These are phyloP conservation scores for Helianthus tuberosus DNA, from an alignment of 129 eudicot species.

Conservation along the genomic window DNA sequence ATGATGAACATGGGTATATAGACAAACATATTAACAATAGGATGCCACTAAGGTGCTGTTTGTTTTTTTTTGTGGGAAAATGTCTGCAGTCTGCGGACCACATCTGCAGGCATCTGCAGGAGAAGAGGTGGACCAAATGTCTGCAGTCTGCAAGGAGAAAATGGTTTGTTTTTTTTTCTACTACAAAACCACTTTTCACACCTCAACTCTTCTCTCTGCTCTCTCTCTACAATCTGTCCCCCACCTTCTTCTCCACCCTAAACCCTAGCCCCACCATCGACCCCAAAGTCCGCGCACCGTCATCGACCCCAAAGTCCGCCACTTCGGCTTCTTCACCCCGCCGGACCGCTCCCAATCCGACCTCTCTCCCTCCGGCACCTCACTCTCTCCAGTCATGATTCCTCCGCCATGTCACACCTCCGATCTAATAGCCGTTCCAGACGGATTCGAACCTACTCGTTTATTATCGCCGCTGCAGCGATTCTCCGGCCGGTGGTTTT, in stretches of 20 bases:
- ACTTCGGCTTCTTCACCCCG: constrained; percentile 84
- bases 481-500: constrained; percentile 56
- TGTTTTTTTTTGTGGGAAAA: too few relatives aligned
- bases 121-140: too few relatives aligned
- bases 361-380: constrained; percentile 65
- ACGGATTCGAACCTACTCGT: constrained; percentile 37
- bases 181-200: too few relatives aligned
- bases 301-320: constrained; percentile 87
- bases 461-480: constrained; percentile 48
- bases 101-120: too few relatives aligned
- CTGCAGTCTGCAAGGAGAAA: too few relatives aligned
- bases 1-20: too few relatives aligned
- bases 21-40: too few relatives aligned
- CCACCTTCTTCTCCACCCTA: constrained; percentile 24
- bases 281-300: constrained; percentile 53
- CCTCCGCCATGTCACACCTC: constrained; percentile 78
- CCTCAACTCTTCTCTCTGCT: too few relatives aligned
- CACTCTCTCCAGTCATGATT: constrained; percentile 90
- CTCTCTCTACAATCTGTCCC: too few relatives aligned
- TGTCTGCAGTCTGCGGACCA: too few relatives aligned
- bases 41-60: too few relatives aligned
- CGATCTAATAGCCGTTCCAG: constrained; percentile 38
- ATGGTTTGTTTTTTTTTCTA: too few relatives aligned
- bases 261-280: constrained; percentile 34
- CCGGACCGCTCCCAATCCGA: constrained; percentile 60